Conservation (phyloP, 352 stramenopile species). For the Pelagophyceae sp. region DNA sequence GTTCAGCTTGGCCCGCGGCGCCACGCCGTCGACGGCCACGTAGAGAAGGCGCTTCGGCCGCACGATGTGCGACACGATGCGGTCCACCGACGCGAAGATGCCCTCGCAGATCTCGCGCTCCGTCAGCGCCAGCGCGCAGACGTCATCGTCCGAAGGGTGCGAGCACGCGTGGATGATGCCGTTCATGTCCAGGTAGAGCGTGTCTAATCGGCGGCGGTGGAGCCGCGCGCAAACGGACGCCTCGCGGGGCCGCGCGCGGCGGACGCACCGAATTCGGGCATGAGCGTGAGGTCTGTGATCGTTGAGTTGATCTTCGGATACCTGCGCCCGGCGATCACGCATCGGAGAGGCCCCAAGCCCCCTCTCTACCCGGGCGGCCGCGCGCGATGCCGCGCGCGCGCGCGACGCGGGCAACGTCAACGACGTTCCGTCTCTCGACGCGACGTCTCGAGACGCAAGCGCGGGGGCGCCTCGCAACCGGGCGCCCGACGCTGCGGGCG, state of each 20-base stretch:
- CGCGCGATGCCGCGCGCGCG: too few relatives aligned
- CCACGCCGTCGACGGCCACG: constrained; percentile 96
- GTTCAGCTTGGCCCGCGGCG: constrained; percentile 92
- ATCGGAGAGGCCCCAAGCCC: too few relatives aligned
- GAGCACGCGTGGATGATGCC: constrained; percentile 98
- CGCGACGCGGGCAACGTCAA: too few relatives aligned
- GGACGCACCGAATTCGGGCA: constrained; percentile 82
- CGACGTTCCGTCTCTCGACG: too few relatives aligned
- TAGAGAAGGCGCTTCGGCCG: constrained; percentile 92
- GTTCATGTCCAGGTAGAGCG: constrained; percentile 98
- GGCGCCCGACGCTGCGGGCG: too few relatives aligned
- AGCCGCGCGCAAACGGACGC: background rate
- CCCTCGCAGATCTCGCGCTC: constrained; percentile 78
- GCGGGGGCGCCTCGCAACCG: too few relatives aligned
- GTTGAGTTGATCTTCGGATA: constrained; percentile 99
- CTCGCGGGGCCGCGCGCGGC: background rate
- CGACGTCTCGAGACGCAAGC: too few relatives aligned
- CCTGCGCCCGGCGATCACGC: constrained; percentile 12
- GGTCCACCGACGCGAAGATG: constrained; percentile 77
- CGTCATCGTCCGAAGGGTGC: constrained; percentile 81
- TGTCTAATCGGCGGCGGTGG: background rate
- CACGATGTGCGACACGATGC: constrained; percentile 87
- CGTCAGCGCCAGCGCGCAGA: constrained; percentile 35
- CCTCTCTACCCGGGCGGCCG: too few relatives aligned
- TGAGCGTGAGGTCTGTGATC: constrained; percentile 85